Evolutionary conservation across 345 rosid genomes (phyloP).

Genomic region (Gossypium stocksii): DNA sequence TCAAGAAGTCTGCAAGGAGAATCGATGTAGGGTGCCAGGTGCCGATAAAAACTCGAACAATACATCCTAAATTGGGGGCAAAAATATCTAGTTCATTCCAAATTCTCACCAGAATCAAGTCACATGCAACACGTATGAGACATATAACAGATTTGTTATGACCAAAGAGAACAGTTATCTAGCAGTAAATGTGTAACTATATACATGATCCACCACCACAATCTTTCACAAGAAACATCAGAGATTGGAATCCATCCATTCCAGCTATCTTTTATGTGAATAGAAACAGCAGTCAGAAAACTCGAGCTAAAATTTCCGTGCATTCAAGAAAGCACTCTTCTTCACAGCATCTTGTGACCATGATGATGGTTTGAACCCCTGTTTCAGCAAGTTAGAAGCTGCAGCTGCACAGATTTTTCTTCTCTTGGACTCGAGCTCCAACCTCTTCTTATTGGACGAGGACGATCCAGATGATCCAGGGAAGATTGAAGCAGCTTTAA

Average conservation of each 20-base stretch:
- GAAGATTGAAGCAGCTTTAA: constrained; percentile 70
- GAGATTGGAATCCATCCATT: neutral
- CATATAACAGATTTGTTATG: neutral
- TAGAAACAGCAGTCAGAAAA: neutral
- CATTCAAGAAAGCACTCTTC: constrained; percentile 26
- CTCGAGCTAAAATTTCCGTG: constrained; percentile 29
- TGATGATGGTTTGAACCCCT: constrained; percentile 68
- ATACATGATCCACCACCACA: neutral
- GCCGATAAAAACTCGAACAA: too few species aligned
- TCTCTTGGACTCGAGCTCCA: constrained; percentile 78
- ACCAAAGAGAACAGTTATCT: neutral
- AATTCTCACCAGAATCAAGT: neutral
- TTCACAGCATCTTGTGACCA: constrained; percentile 38
- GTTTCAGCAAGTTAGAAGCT: constrained; percentile 53
- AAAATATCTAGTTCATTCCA: neutral
- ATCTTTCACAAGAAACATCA: neutral
- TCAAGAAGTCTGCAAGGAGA: too few species aligned
- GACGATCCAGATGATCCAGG: constrained; percentile 40
- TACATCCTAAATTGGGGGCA: too few species aligned
- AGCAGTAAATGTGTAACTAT: neutral
- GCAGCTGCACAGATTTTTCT: constrained; percentile 64
- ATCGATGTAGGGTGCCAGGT: too few species aligned
- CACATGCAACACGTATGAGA: neutral
- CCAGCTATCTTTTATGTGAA: neutral
- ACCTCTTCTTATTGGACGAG: constrained; percentile 39